Evolutionary conservation across 805 yeast species (phyloP), one percentile per base, ranked within the genome.

Genomic region (Sungouiozyma intestinalis): DNA sequence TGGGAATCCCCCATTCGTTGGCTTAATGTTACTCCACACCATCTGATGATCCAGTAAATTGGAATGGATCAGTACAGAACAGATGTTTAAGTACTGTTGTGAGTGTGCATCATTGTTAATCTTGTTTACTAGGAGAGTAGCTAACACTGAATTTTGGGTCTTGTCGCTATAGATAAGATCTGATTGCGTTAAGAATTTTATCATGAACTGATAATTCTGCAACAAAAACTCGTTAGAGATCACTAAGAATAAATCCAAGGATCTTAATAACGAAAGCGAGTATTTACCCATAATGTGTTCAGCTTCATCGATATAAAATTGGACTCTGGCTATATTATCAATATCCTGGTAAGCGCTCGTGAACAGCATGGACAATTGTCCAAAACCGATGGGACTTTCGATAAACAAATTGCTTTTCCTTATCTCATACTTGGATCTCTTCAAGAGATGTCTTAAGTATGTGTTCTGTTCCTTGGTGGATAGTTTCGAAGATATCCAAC

Each of bases 301-400:
- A 14, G 82, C 64, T 5, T 72, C 67, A n/a, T 69, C 59, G 8
- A 70, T 55, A 8, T 74, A 69, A 40, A 66, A 68, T 1, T 65
- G 61, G 0, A 76, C 62, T 50, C 74, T 71, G 34, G 52, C 63
- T 3, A 52, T 47, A 6, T 72, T 59, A 42, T 72, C 70, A 2
- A 64, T 62, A 29, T 69, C 66, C 19, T 54, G 51, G 41, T 73
- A 63, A 1, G 76, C 67, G 2, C 60, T 47, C 41, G 64, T 58
- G 11, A 81, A 47, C 38, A 79, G 75, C 2, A 69, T 69, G 1
- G 77, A 57, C 27, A 84, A 63, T 49, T 77, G 79, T 11, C 94
- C 61, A 60, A 76, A 87, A 1, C 96, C 97, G 54, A 81, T 86
- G 18, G 77, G 66, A 46, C 82, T 82, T 58, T 88, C 95, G 39